Percentiles rank a stretch among this genome's conserved stretches.
Conservation (phyloP, 2,329 filamentous ascomycete species). For the Aureobasidium sp. region DNA sequence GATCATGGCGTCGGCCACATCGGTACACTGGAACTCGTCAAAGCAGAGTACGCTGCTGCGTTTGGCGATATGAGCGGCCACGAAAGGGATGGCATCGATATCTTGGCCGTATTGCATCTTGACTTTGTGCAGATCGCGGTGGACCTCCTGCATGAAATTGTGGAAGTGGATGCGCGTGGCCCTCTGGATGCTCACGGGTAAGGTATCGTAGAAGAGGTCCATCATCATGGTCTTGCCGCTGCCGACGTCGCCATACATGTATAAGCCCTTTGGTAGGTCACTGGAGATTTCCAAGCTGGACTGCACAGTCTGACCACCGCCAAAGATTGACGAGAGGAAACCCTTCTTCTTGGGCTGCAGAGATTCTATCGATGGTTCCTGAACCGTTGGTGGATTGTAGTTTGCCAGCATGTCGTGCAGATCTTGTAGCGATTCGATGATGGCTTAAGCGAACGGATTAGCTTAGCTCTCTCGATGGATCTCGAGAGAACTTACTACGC, state of each 20-base stretch:
- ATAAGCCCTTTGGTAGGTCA: constrained; percentile 75
- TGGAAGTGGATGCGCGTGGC: constrained; percentile 97
- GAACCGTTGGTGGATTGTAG: constrained; percentile 67
- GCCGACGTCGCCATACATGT: constrained; percentile 93
- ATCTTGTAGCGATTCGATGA: constrained; percentile 83
- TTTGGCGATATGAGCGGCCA: constrained; percentile 89
- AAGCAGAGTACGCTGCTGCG: constrained; percentile 85
- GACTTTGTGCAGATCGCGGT: constrained; percentile 80
- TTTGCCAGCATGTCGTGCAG: constrained; percentile 73
- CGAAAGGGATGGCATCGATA: constrained; percentile 81
- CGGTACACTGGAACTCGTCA: constrained; percentile 97
- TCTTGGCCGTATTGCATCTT: constrained; percentile 87
- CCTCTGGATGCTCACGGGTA: constrained; percentile 68
- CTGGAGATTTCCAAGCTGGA: constrained; percentile 6
- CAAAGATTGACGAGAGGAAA: constrained; percentile 56
- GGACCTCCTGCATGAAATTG: constrained; percentile 98
- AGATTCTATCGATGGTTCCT: constrained; percentile 70
- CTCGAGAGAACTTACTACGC: constrained; percentile 52
- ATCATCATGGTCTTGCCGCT: constrained; percentile 99
- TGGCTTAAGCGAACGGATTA: constrained; percentile 47
- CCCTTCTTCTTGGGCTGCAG: constrained; percentile 48
- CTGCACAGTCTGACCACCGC: constrained; percentile 29
- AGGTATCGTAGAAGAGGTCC: constrained; percentile 94
- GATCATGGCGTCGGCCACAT: constrained; percentile 98
- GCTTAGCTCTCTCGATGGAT: neutral